Conservation (phyloP, 441 rosid species). For the Breynia disticha region DNA sequence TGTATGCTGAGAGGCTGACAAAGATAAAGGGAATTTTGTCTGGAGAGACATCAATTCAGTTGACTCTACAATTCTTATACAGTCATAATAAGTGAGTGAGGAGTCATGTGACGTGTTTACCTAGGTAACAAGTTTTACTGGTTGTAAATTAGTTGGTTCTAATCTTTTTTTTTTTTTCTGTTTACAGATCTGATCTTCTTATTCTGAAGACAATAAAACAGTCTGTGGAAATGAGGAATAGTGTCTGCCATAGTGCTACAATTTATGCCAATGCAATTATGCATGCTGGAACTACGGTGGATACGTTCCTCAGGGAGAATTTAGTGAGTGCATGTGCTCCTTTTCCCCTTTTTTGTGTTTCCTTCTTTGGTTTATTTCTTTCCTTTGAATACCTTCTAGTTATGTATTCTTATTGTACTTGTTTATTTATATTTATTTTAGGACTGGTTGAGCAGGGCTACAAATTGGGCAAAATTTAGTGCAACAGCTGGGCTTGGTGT, state of each 20-base stretch:
- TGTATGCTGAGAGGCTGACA: constrained; percentile 70
- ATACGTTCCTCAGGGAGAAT: constrained; percentile 92
- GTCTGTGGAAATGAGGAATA: constrained; percentile 94
- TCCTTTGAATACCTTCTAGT: neutral
- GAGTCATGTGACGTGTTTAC: neutral
- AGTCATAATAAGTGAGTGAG: constrained; percentile 84
- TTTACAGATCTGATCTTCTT: constrained; percentile 71
- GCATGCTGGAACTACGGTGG: constrained; percentile 99
- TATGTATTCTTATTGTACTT: constrained; percentile 5
- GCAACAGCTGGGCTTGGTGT: constrained; percentile 97
- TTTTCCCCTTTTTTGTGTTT: constrained; percentile 1
- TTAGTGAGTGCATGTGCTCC: constrained; percentile 34
- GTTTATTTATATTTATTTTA: constrained; percentile 23
- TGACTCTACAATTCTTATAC: constrained; percentile 84
- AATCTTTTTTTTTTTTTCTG: constrained; percentile 13
- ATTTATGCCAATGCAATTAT: constrained; percentile 94
- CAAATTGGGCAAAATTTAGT: constrained; percentile 98
- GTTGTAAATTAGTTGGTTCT: neutral
- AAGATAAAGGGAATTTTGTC: constrained; percentile 83
- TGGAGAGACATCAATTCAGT: constrained; percentile 88
- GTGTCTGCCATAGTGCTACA: constrained; percentile 97
- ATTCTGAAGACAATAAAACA: constrained; percentile 91
- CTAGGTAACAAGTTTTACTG: neutral
- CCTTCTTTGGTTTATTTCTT: neutral
- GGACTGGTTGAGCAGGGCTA: constrained; percentile 99